phyloP scores from a whole-genome alignment of 129 eudicot species.

The Cynara cardunculus region DNA sequence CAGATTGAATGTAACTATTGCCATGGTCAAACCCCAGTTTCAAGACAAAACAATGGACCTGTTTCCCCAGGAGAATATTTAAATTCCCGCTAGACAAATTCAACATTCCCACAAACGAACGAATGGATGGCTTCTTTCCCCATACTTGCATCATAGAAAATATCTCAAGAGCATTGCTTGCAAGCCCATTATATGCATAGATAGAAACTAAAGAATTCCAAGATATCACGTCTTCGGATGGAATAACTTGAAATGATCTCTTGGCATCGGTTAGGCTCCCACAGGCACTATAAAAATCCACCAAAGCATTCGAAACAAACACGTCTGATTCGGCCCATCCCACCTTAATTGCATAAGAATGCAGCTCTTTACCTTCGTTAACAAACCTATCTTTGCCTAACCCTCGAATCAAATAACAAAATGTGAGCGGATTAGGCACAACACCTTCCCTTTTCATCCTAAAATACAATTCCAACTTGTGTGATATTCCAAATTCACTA shows the following conservation, averaged over 20 bases:
- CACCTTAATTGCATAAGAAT: constrained; percentile 57
- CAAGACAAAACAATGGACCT: constrained; percentile 52
- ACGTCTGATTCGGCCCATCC: constrained; percentile 52
- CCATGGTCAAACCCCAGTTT: constrained; percentile 50
- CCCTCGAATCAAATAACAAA: constrained; percentile 59
- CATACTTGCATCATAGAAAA: constrained; percentile 55
- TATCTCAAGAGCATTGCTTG: constrained; percentile 36
- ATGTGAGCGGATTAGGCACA: constrained; percentile 49
- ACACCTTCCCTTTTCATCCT: constrained; percentile 51
- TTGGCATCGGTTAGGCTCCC: constrained; percentile 46
- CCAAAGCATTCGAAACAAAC: constrained; percentile 70
- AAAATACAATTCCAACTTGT: constrained; percentile 38
- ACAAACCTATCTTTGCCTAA: constrained; percentile 45
- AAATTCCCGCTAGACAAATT: constrained; percentile 37
- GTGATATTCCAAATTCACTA: constrained; percentile 40
- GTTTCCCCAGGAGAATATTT: constrained; percentile 49
- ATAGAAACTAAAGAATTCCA: constrained; percentile 71
- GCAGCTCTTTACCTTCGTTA: constrained; percentile 53
- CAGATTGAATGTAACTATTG: constrained; percentile 57
- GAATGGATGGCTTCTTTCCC: constrained; percentile 60
- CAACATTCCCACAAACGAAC: constrained; percentile 56
- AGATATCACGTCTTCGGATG: constrained; percentile 47
- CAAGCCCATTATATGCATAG: constrained; percentile 42
- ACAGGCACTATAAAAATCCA: constrained; percentile 79
- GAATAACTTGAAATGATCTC: constrained; percentile 61